These are phyloP conservation scores for Floccularia luteovirens DNA, from an alignment of 768 basidiomycete species.

Conservation along the genomic window DNA sequence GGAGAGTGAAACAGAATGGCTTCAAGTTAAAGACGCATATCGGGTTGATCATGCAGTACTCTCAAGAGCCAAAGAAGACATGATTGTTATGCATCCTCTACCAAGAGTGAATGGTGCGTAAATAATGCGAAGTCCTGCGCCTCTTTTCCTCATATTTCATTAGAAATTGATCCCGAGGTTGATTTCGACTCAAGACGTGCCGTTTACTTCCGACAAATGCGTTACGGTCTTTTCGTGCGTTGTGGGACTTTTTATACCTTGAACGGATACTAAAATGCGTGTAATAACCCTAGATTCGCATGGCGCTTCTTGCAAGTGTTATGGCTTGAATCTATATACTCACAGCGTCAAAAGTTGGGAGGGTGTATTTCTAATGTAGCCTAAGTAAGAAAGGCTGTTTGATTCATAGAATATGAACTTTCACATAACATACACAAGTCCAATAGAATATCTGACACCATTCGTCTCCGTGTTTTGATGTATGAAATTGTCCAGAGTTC, in stretches of 20 bases:
- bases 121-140: too few species aligned
- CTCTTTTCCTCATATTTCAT: not conserved
- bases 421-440: too few species aligned
- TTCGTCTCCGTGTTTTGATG: too few species aligned
- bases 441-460: too few species aligned
- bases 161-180: conserved; percentile 98
- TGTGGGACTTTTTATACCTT: not conserved
- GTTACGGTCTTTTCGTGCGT: conserved; percentile 94
- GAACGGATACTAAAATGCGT: not conserved
- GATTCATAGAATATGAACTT: too few species aligned
- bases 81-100: conserved; percentile 99
- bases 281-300: conserved; percentile 17
- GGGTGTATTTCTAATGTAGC: too few species aligned
- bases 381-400: too few species aligned
- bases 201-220: conserved; percentile 98
- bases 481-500: too few species aligned
- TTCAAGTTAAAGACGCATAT: conserved; percentile 86
- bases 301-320: conserved; percentile 26
- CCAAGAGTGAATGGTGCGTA: conserved; percentile 79
- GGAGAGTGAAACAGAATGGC: conserved; percentile 73
- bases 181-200: conserved; percentile 93
- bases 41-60: conserved; percentile 92
- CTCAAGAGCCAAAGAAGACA: conserved; percentile 88
- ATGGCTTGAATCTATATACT: too few species aligned
- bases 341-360: too few species aligned